Conservation (phyloP, 169 alveolate species). For the Theileria equi region DNA sequence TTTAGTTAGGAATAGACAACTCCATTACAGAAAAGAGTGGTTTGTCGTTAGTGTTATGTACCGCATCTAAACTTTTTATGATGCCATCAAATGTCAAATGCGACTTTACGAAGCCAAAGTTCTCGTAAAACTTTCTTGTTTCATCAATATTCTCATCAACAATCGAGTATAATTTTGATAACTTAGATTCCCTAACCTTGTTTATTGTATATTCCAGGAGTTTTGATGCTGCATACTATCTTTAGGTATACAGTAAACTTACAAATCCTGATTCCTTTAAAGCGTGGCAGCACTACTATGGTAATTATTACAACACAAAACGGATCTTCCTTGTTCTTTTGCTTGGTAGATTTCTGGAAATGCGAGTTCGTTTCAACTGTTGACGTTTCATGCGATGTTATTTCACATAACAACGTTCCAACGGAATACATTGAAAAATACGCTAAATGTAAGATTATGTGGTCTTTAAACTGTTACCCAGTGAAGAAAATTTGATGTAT, state of each 20-base stretch:
- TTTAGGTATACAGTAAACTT: not conserved
- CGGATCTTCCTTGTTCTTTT: slow-evolving; percentile 37
- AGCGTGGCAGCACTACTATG: slow-evolving; percentile 24
- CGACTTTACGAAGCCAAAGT: slow-evolving; percentile 25
- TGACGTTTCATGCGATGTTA: slow-evolving; percentile 32
- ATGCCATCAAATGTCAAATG: not conserved
- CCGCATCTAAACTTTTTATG: not conserved
- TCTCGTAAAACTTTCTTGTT: slow-evolving; percentile 1
- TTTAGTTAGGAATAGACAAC: not conserved
- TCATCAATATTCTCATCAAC: slow-evolving; percentile 8
- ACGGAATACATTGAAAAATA: slow-evolving; percentile 32
- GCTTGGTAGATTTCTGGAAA: slow-evolving; percentile 1
- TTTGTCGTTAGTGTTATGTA: not conserved
- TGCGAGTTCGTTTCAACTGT: slow-evolving; percentile 1
- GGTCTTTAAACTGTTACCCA: slow-evolving; percentile 14
- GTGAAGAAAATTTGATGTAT: slow-evolving; percentile 30
- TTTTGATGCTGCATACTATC: slow-evolving; percentile 5
- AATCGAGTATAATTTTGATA: slow-evolving; percentile 31
- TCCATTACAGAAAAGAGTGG: slow-evolving; percentile 11
- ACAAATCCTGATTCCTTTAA: slow-evolving; percentile 42
- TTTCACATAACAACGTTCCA: slow-evolving; percentile 42
- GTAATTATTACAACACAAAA: slow-evolving; percentile 37
- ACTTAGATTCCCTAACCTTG: slow-evolving; percentile 32
- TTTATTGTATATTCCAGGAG: slow-evolving; percentile 44
- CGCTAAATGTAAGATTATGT: slow-evolving; percentile 21